Conservation (phyloP, 805 yeast species). For the Barnettozyma sucrosica region DNA sequence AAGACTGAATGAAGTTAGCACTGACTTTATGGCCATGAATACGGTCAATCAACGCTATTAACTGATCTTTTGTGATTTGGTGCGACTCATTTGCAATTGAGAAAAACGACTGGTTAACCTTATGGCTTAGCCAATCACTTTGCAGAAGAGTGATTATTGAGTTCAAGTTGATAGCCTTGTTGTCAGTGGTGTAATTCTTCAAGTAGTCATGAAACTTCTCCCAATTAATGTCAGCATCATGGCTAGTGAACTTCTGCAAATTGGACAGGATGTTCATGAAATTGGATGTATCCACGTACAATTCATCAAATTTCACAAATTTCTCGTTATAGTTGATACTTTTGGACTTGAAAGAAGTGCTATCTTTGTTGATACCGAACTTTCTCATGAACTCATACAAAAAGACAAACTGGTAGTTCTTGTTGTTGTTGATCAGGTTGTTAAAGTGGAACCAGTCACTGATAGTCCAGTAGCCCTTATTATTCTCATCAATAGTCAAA, state of each 20-base stretch:
- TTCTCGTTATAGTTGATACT: slow-evolving; percentile 34
- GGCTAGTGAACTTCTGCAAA: slow-evolving; percentile 28
- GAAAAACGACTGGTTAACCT: slow-evolving; percentile 29
- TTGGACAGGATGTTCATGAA: slow-evolving; percentile 29
- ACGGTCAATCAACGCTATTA: slow-evolving; percentile 28
- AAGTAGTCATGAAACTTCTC: slow-evolving; percentile 20
- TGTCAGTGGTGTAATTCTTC: slow-evolving; percentile 17
- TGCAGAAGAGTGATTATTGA: slow-evolving; percentile 37
- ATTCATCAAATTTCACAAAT: slow-evolving; percentile 34
- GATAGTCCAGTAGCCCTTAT: slow-evolving; percentile 61
- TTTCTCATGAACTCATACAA: slow-evolving; percentile 49
- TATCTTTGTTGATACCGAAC: slow-evolving; percentile 30
- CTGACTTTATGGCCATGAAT: slow-evolving; percentile 36
- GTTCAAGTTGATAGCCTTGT: slow-evolving; percentile 31
- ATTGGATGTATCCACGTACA: slow-evolving; percentile 25
- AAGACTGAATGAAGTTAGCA: slow-evolving; percentile 29
- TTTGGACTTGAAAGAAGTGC: slow-evolving; percentile 19
- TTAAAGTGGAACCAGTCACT: slow-evolving; percentile 74
- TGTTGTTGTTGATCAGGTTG: slow-evolving; percentile 42
- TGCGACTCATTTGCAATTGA: slow-evolving; percentile 26
- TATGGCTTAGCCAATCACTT: slow-evolving; percentile 34
- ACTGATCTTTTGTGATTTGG: slow-evolving; percentile 32
- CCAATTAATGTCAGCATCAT: slow-evolving; percentile 33
- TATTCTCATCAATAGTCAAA: slow-evolving; percentile 68
- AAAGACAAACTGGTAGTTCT: slow-evolving; percentile 43